Evolutionary conservation across 768 basidiomycete species (phyloP), one percentile per base, ranked within the genome.

Genomic region (Lactifluus subvellereus): DNA sequence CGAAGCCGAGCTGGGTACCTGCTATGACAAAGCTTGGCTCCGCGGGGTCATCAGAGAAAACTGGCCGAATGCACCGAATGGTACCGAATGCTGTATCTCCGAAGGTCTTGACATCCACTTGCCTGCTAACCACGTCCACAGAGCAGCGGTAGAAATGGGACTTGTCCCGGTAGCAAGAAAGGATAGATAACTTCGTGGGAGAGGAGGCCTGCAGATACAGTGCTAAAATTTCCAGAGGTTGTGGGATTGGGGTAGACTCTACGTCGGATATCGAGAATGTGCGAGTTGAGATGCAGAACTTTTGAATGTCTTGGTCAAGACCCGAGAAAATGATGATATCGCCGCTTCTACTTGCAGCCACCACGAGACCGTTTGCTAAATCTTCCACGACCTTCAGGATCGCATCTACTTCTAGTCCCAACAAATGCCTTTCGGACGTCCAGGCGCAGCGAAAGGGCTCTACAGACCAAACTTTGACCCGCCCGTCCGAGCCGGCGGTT

Each of bases 401-500:
- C 1, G 82, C 72, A 66, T 87, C 85, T 1, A 77, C 73, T 2
- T 80, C 67, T 14, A 78, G 71, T 11, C 72, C 71, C 37, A 69
- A 65, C 1, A 64, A 60, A 18, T 76, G 75, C 27, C 68, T 70
- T 18, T 77, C 73, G 20, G 85, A 88, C 1, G 83, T 80, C 89
- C 89, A 92, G 22, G 86, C 56, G 62, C 85, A 86, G n/a, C 64
- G 67, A 14, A 83, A 71, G 4, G 74, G 74, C 66, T 78, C 82
- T 16, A 79, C 74, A 61, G 87, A 81, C 91, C 91, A 93, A 3
- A 94, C 65, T 71, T 91, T 93, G 66, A 89, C 79, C 27, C 75
- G 73, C 0, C 89, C 89, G 66, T 92, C 89, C 1, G 75, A 70
- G 6, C 82, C 84, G 1, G 76, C 84, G 5, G 84, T 87, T 42